Evolutionary conservation across 768 basidiomycete species (phyloP).

Genomic region (Lyophyllum semitale): DNA sequence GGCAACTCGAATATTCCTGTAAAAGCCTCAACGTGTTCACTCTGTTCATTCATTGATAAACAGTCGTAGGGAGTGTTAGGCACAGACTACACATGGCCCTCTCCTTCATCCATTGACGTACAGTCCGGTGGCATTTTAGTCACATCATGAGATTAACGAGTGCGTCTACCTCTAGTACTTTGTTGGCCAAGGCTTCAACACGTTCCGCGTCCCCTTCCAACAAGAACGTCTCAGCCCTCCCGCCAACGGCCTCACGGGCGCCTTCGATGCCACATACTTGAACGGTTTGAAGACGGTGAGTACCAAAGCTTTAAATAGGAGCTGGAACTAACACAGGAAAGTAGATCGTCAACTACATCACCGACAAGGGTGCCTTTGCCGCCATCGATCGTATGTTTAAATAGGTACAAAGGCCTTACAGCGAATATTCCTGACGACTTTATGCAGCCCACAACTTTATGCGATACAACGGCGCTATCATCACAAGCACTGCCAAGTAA

Average conservation of each 20-base stretch:
- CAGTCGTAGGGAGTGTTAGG: constrained; percentile 34
- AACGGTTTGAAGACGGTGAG: constrained; percentile 46
- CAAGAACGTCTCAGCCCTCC: constrained; percentile 59
- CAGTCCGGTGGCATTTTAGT: neutral
- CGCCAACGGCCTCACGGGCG: constrained; percentile 51
- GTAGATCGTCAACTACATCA: constrained; percentile 62
- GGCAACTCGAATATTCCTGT: constrained; percentile 52
- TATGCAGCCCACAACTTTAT: constrained; percentile 58
- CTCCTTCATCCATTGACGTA: constrained; percentile 39
- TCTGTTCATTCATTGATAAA: neutral
- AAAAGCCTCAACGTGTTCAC: constrained; percentile 9
- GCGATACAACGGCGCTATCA: constrained; percentile 55
- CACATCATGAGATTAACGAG: neutral
- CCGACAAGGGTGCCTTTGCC: constrained; percentile 57
- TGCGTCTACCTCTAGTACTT: constrained; percentile 43
- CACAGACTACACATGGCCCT: constrained; percentile 54
- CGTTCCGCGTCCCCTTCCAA: constrained; percentile 63
- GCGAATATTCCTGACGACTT: neutral
- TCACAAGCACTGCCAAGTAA: constrained; percentile 50
- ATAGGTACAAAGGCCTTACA: neutral
- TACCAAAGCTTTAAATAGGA: neutral
- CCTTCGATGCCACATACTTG: constrained; percentile 56
- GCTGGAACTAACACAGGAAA: neutral
- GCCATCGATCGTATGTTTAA: constrained; percentile 53
- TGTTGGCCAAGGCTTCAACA: constrained; percentile 56